Evolutionary conservation across 805 yeast genomes (phyloP), one percentile per base, ranked within the genome.

Genomic region (Schizosaccharomyces japonicus): DNA sequence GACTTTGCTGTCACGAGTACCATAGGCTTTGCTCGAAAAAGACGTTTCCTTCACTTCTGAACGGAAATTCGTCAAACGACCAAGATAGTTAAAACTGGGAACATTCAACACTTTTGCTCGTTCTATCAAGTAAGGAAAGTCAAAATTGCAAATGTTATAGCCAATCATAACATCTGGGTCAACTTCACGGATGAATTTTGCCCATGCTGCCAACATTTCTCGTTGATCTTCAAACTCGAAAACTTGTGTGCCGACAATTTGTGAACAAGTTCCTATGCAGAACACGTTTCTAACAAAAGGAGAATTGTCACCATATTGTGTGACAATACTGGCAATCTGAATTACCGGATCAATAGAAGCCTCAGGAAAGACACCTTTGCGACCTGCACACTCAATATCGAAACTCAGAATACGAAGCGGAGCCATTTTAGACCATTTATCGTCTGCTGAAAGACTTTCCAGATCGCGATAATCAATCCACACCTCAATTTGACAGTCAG

Each of bases 121-220:
- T 58, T 87, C 87, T 30, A 90, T 64, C 42, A 90, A 65, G 58
- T 90, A 90, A 0, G 99, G 99, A 48, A 90, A 68, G 69, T 90
- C 99, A 60, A 90, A 90, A 58, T 92, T 92, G 31, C 93, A 73
- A 3, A 82, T 83, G 61, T 90, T 90, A 63, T 90, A 90, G 46
- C 99, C 99, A 55, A 92, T 90, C 39, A 90, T 79, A 46, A 90
- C 92, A 64, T 90, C 99, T 0, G 99, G 93, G 61, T 90, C 99
- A 5, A 75, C 79, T 50, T 75, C 71, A 4, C 75, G 76, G 10
- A 90, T 72, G 57, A 92, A 92, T 31, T 84, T 80, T 53, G 73
- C 72, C 99, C 99, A 90, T 39, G 69, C 71, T 65, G 70, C 63
- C 48, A 90, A 64, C 94, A 90, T 78, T 28, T 82, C 92, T 27